These are phyloP conservation scores for Chlamydomonas reinhardtii DNA, from an alignment of 163 green algal species.

Conservation along the genomic window DNA sequence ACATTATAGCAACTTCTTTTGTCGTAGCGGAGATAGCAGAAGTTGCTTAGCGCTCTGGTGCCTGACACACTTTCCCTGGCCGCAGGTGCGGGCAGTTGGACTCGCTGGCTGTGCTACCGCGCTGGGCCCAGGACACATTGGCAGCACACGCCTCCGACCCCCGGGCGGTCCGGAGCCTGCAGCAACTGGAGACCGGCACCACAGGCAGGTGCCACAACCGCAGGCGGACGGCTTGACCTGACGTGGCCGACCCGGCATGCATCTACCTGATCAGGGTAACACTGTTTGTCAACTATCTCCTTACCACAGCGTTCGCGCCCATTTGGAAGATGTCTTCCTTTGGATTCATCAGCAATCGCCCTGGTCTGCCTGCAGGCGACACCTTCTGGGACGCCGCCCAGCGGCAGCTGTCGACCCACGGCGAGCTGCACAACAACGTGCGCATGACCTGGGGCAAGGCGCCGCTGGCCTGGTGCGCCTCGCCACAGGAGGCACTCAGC, in stretches of 20 bases:
- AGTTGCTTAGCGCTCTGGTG: no score
- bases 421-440: slow-evolving; percentile 51
- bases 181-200: slow-evolving; percentile 19
- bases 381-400: slow-evolving; percentile 33
- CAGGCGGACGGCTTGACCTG: no score
- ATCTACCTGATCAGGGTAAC: no score
- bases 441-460: slow-evolving; percentile 50
- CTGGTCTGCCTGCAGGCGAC: slow-evolving; percentile 11
- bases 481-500: background rate
- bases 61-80: no score
- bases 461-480: slow-evolving; percentile 14
- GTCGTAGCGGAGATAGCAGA: no score
- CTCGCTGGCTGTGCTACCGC: slow-evolving; percentile 22
- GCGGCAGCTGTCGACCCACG: background rate
- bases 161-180: background rate
- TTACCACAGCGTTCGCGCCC: no score
- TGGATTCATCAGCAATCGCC: no score
- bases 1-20: no score
- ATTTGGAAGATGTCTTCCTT: no score
- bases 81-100: slow-evolving; percentile 29
- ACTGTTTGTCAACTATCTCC: no score
- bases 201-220: slow-evolving; percentile 1
- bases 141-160: slow-evolving; percentile 35
- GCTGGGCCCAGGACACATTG: slow-evolving; percentile 41
- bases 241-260: no score